phyloP scores from a whole-genome alignment of 352 stramenopile genomes.

The Blastocystis sp. region DNA sequence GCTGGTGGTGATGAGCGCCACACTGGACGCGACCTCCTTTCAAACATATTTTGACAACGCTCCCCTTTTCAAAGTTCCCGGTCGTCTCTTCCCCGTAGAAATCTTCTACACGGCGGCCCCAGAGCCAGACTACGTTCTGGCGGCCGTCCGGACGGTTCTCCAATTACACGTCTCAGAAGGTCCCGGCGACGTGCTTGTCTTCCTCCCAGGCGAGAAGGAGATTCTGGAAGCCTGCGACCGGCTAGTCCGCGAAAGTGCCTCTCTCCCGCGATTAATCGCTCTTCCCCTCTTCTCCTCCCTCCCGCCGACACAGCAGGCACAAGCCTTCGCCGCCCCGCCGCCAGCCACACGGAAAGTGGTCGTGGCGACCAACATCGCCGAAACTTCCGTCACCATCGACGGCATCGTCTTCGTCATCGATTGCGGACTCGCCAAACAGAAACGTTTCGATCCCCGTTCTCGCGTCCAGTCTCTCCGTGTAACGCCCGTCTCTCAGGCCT shows the following conservation, averaged over 20 bases:
- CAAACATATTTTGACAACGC: conserved; percentile 85
- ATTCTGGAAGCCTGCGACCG: conserved; percentile 83
- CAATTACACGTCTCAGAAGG: conserved; percentile 94
- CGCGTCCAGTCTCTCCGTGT: conserved; percentile 92
- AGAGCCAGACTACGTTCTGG: conserved; percentile 93
- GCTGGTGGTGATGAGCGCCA: conserved; percentile 95
- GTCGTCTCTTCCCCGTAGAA: conserved; percentile 92
- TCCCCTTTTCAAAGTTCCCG: conserved; percentile 84
- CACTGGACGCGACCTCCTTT: conserved; percentile 93
- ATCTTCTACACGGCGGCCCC: conserved; percentile 85
- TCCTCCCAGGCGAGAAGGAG: conserved; percentile 94
- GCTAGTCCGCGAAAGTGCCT: conserved; percentile 67
- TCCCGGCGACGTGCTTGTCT: conserved; percentile 90
- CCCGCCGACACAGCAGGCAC: conserved; percentile 74
- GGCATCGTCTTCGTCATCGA: conserved; percentile 98
- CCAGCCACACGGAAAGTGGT: conserved; percentile 64
- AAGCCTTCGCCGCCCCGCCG: conserved; percentile 74
- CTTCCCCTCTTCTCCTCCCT: conserved; percentile 86
- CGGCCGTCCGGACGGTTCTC: conserved; percentile 64
- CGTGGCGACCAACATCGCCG: conserved; percentile 94
- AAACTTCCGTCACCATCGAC: conserved; percentile 98
- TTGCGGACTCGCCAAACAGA: conserved; percentile 96
- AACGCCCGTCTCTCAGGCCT: conserved; percentile 88
- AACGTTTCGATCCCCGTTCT: conserved; percentile 95
- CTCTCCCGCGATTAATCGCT: background rate